Evolutionary conservation across 495 filamentous ascomycete species (phyloP), one percentile per base, ranked within the genome.

Genomic region (Lichenothelia convexa): DNA sequence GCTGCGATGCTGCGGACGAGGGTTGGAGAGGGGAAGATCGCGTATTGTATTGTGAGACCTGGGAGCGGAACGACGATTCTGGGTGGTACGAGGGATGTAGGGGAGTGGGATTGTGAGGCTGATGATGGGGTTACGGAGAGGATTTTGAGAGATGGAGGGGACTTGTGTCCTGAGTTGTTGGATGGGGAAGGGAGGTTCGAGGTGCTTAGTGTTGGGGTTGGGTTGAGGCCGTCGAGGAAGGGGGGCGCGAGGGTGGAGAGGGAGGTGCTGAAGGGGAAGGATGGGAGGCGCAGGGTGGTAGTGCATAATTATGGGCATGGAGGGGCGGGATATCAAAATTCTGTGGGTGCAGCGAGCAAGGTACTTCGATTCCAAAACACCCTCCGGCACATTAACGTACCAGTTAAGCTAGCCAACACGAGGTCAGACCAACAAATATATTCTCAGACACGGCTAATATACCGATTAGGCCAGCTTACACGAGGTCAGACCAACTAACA

Each of bases 11-110:
- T 40, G 4, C 32, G 42, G 5, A 46, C 39, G 7, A 27, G 46
- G 13, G 38, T 13, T 9, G 48, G 48, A 23, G 12, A 9, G 17
- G 13, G 20, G 23, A 18, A 32, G 3, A 35, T 40, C 0, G 34
- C 45, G n/a, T 57, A 59, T 35, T 45, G 45, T 19, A 56, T 62
- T 30, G 56, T 56, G 23, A 39, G 58, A 15, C 51, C 53, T 6
- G 55, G 54, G 13, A 48, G 48, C 16, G 49, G 44, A 13, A 50
- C 35, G 3, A 59, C 48, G 5, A 52, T 62, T 6, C 43, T 62
- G 16, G 58, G 58, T 12, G 58, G 58, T 5, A 55, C 50, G 21
- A 57, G 54, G 36, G 44, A 54, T 43, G 44, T 15, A 4, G 50
- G 47, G 8, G 40, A 48, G 22, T 61, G 58, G 58, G 45, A 35